Conservation (phyloP, 1,139 yeast genomes). For the Suhomyces chickasaworum region DNA sequence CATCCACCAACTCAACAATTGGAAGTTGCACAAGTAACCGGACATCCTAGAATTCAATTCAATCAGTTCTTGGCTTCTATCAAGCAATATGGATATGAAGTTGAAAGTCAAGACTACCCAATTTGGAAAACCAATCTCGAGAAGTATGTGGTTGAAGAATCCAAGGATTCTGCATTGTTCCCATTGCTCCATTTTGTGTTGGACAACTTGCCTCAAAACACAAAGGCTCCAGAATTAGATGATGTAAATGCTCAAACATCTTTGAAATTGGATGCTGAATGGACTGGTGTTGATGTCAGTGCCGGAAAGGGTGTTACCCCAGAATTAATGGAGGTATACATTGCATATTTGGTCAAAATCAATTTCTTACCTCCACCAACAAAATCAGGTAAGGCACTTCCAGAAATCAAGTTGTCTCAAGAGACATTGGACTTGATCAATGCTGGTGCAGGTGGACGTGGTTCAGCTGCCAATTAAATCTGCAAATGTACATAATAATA, state of each 20-base stretch:
- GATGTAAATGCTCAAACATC: conserved; percentile 75
- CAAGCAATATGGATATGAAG: conserved; percentile 69
- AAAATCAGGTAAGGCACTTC: conserved; percentile 50
- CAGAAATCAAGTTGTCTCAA: conserved; percentile 55
- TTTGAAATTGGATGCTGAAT: conserved; percentile 57
- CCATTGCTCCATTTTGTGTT: conserved; percentile 93
- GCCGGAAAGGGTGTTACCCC: conserved; percentile 72
- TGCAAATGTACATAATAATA: not conserved
- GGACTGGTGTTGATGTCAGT: conserved; percentile 68
- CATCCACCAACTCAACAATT: conserved; percentile 64
- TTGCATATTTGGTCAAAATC: conserved; percentile 74
- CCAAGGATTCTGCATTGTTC: conserved; percentile 82
- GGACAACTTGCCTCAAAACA: conserved; percentile 85
- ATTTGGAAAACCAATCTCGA: conserved; percentile 81
- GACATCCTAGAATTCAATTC: conserved; percentile 88
- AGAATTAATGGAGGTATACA: conserved; percentile 69
- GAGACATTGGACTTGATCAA: conserved; percentile 66
- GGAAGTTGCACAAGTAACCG: conserved; percentile 92
- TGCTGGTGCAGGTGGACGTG: conserved; percentile 91
- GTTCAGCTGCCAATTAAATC: conserved; percentile 41
- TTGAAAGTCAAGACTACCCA: conserved; percentile 64
- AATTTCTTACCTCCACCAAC: conserved; percentile 75
- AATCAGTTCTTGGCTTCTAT: conserved; percentile 71
- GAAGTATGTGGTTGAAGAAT: conserved; percentile 61
- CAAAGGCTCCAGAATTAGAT: conserved; percentile 94